These are phyloP conservation scores for Cyamopsis tetragonoloba DNA, from an alignment of 306 rosid genomes.

Conservation along the genomic window DNA sequence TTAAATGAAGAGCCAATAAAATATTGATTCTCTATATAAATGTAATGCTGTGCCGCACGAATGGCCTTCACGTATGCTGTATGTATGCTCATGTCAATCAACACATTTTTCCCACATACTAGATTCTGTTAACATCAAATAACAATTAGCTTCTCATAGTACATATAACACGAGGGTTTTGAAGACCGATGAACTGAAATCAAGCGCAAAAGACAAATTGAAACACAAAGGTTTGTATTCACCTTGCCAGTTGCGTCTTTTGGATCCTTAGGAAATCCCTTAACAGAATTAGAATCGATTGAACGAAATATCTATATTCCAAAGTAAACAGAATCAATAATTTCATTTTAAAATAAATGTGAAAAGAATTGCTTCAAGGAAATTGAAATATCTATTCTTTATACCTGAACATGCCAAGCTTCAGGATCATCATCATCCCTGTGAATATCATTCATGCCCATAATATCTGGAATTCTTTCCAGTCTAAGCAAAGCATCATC, in stretches of 20 bases:
- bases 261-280: conserved; percentile 82
- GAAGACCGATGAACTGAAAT: conserved; percentile 15
- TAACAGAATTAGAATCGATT: conserved; percentile 89
- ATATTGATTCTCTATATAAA: conserved; percentile 88
- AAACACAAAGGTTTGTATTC: conserved; percentile 29
- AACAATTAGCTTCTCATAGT: conserved; percentile 23
- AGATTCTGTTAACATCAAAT: conserved; percentile 57
- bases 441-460: conserved; percentile 55
- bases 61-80: conserved; percentile 85
- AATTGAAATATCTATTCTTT: conserved; percentile 7
- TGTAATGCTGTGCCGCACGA: conserved; percentile 78
- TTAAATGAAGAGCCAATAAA: conserved; percentile 85
- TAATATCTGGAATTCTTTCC: conserved; percentile 79
- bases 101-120: conserved; percentile 79
- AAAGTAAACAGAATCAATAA: conserved; percentile 19
- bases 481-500: conserved; percentile 85
- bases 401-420: conserved; percentile 97
- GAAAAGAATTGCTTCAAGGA: neutral
- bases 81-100: conserved; percentile 95
- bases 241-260: conserved; percentile 84
- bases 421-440: conserved; percentile 66
- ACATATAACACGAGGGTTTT: neutral
- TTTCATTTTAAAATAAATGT: conserved; percentile 3
- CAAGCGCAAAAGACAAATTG: conserved; percentile 9
- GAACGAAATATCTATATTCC: conserved; percentile 84